A percentile compares a stretch with the other conserved stretches of the same genome.
Conservation (phyloP, 2,329 filamentous ascomycete species). For the Neonectria sp. region DNA sequence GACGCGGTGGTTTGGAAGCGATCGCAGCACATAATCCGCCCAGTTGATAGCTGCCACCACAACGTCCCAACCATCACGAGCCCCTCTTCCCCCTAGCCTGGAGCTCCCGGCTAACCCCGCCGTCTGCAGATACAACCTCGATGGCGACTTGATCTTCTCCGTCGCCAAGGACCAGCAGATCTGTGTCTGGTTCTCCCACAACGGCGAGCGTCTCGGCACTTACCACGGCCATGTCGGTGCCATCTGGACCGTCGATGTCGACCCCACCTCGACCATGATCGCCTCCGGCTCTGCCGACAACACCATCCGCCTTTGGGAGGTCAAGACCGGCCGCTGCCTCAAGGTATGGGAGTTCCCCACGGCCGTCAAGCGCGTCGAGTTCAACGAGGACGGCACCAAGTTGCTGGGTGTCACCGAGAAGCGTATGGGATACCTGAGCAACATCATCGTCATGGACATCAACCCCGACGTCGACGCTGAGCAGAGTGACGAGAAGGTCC, state of each 20-base stretch:
- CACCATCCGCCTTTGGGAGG: constrained; percentile 97
- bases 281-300: constrained; percentile 98
- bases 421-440: constrained; percentile 96
- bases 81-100: constrained; percentile 8
- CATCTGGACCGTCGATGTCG: constrained; percentile 98
- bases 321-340: constrained; percentile 91
- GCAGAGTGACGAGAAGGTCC: constrained; percentile 85
- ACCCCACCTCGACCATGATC: constrained; percentile 91
- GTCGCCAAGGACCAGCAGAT: constrained; percentile 97
- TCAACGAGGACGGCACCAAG: constrained; percentile 92
- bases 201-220: constrained; percentile 96
- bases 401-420: constrained; percentile 97
- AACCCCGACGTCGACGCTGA: constrained; percentile 85
- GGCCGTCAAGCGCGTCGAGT: constrained; percentile 97
- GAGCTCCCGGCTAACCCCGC: constrained; percentile 35
- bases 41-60: neutral
- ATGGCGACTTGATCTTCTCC: constrained; percentile 97
- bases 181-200: constrained; percentile 97
- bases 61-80: constrained; percentile 5
- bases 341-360: constrained; percentile 99
- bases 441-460: constrained; percentile 94
- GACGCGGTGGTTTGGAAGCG: neutral
- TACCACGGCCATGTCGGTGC: constrained; percentile 98
- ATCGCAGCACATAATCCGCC: neutral
- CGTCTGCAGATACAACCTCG: constrained; percentile 81